Base-by-base conservation (phyloP, 345 rosid genomes). In the Arabidopsis arenosa region DNA sequence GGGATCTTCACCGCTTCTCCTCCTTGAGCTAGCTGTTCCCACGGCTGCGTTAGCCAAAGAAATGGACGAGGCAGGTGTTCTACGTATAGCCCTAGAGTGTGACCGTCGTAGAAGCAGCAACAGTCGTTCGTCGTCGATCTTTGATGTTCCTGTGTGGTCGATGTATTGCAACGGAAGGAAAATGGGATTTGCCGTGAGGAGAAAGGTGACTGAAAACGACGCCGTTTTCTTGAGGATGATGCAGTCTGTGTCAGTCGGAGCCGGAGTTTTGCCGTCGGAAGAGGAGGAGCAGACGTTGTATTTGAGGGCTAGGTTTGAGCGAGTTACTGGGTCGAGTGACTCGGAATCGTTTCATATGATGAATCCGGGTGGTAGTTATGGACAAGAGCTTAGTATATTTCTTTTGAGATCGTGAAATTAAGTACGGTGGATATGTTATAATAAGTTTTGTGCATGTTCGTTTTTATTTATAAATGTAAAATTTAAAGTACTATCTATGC, bases 121-220 rank as follows among this genome's bases (percentile, higher is more conserved):
- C 47, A 49, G 49, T 36, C 75, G 64, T 43, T 76, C 70, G 9
- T 63, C 47, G 23, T 9, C 81, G 75, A 88, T 61, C 28, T 87
- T 86, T 63, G 69, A 84, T 47, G 97, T 84, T 9, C 90, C 93
- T 0, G 89, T 88, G 30, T 92, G 97, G 97, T 81, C 92, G 32
- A 87, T 92, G 96, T 89, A 76, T 75, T 89, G 96, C 68, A 92
- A 92, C 65, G 97, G 96, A 3, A 79, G 92, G 84, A 92, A 89
- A 64, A 92, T 86, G 33, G 97, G 97, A 40, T 88, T 75, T n/a
- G 96, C 96, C 7, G 82, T 86, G 10, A 76, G 88, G 79, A 76
- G 97, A 54, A 83, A 80, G 69, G 74, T 83, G 76, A 85, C 79
- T 0, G 80, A 15, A 3, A 80, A 65, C 23, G 97, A 88, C n/a